Evolutionary conservation across 306 rosid species (phyloP), one percentile per base, ranked within the genome.

Genomic region (Morella rubra): DNA sequence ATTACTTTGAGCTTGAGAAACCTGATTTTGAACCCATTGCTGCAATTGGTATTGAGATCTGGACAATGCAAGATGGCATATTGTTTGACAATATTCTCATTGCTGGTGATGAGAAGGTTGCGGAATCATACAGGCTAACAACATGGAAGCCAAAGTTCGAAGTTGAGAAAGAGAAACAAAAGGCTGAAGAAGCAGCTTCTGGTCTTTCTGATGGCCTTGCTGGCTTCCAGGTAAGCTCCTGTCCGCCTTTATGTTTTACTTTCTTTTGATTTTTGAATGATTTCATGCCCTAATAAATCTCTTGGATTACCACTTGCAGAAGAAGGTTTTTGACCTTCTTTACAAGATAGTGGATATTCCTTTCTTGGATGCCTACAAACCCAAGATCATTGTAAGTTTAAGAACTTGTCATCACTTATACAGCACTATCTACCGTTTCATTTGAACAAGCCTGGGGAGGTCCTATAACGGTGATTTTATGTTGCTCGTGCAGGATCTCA

Each of bases 41-140:
- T 73, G 98, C 97, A 12, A 75, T 94, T 60, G 98, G 98, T 55
- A 94, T 94, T 79, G 98, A 94, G 86, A 94, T 94, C 75, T 94
- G 98, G 98, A 94, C 98, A 52, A 94, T 94, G 98, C 97, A 94
- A 73, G 97, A 90, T 53, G 98, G 98, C 37, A 84, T 94, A 59
- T 76, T 92, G 90, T 94, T 94, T 62, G 98, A 94, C 90, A 92
- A 92, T 71, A 62, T 94, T 80, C 78, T 94, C 84, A 92, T 94
- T 19, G 86, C 93, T 2, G 77, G 75, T 46, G 96, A 92, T 73
- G 98, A 89, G 80, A 90, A 84, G 78, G 75, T 83, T 73, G 98
- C 97, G 2, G 86, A 81, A 32, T 81, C 95, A 27, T 92, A 90
- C 75, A 77, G 98, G 55, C 92, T 80, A 59, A 80, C 91, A 44